Evolutionary conservation across 352 stramenopile genomes (phyloP).

Genomic region (Aphanomyces stellatus): DNA sequence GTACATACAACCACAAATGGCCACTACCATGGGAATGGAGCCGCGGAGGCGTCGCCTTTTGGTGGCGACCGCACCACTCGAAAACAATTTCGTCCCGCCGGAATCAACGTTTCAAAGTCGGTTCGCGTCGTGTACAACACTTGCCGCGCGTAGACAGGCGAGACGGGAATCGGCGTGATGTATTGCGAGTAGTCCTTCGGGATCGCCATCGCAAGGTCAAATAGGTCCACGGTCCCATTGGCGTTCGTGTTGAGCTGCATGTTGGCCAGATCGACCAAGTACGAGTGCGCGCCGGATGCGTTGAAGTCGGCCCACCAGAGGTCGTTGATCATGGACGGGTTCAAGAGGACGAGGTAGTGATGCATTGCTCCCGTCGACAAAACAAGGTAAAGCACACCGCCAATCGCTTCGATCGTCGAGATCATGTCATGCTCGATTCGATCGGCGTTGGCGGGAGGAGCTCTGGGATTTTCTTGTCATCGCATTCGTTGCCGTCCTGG

Average conservation of each 20-base stretch:
- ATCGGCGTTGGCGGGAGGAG: no score
- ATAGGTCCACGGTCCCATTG: background rate
- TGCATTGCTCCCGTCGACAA: background rate
- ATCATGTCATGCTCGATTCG: no score
- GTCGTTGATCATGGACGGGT: background rate
- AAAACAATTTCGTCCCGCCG: no score
- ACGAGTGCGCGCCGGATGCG: background rate
- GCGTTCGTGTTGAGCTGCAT: background rate
- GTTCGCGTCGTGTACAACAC: background rate
- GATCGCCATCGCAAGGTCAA: background rate
- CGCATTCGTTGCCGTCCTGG: no score
- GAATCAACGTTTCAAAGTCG: background rate
- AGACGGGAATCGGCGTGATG: background rate
- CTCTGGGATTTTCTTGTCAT: no score
- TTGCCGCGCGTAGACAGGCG: background rate
- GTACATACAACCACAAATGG: background rate
- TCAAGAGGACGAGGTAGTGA: background rate
- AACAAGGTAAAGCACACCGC: background rate
- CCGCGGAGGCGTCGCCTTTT: background rate
- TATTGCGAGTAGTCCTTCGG: background rate
- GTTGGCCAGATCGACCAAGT: slow-evolving; percentile 1
- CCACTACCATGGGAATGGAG: background rate
- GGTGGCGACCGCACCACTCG: no score
- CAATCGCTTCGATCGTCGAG: background rate
- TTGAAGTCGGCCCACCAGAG: slow-evolving; percentile 8